phyloP scores from a whole-genome alignment of 2,329 filamentous ascomycete genomes.

The Cladophialophora immunda region DNA sequence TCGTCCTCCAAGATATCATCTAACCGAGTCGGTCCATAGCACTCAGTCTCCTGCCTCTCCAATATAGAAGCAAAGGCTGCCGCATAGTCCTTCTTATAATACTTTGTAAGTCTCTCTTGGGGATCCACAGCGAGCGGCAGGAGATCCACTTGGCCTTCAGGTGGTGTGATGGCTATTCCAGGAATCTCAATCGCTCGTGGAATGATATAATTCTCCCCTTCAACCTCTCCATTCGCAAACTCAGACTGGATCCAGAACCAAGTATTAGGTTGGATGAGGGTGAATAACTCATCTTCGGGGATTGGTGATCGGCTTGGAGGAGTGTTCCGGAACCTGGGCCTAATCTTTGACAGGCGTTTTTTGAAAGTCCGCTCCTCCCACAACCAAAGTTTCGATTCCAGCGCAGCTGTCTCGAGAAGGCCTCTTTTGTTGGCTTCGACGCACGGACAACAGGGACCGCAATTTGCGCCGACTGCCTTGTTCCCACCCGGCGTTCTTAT shows the following conservation, averaged over 20 bases:
- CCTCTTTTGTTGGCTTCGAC: conserved; percentile 18
- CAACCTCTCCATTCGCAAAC: conserved; percentile 19
- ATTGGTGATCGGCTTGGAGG: conserved; percentile 16
- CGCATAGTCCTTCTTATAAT: conserved; percentile 20
- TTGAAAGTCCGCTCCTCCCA: conserved; percentile 4
- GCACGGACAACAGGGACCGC: conserved; percentile 15
- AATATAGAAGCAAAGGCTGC: conserved; percentile 3
- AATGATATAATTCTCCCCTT: conserved; percentile 31
- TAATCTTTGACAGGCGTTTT: not conserved
- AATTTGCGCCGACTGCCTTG: not conserved
- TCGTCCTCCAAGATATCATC: conserved; percentile 28
- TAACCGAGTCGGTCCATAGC: not conserved
- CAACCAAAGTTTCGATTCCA: conserved; percentile 11
- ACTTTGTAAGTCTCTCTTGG: conserved; percentile 19
- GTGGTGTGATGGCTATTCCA: conserved; percentile 21
- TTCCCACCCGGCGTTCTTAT: conserved; percentile 8
- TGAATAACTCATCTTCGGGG: conserved; percentile 17
- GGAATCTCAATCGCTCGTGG: conserved; percentile 21
- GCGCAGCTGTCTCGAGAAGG: not conserved
- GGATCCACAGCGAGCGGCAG: conserved; percentile 5
- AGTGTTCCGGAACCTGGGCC: conserved; percentile 4
- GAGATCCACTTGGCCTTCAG: conserved; percentile 15
- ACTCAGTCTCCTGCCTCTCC: not conserved
- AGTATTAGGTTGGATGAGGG: conserved; percentile 14
- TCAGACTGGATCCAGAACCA: conserved; percentile 25